Evolutionary conservation across 192 early-diverging fungal species (phyloP), one percentile per base, ranked within the genome.

Genomic region (Podila horticola): DNA sequence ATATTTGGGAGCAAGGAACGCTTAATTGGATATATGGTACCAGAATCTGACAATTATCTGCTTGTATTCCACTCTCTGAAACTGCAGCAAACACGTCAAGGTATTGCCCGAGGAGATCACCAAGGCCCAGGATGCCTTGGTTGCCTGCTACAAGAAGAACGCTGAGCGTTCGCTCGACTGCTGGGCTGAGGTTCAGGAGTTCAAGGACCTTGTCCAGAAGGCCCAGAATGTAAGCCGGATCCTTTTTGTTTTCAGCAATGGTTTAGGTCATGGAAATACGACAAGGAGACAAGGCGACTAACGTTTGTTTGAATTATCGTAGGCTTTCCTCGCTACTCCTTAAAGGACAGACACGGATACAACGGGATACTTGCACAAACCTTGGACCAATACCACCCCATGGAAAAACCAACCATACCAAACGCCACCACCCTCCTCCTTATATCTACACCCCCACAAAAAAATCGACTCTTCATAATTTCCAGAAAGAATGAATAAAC

Each of bases 131-230:
- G 70, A 72, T 48, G 70, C 77, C 22, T 34, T 81, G 33, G 58
- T 83, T 31, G 62, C 71, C 31, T 74, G 77, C 66, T 72, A 76
- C 59, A 62, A 76, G 65, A 84, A 85, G 24, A 91, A 88, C 72
- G 73, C 77, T 19, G 67, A 72, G 30, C 82, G 87, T 5, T 67
- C 86, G 10, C 76, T 91, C 69, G 87, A 91, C 70, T 91, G 88
- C 82, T 91, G 90, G 90, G 84, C 79, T 26, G 90, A 91, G 79
- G 88, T 91, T 26, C 86, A 88, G 72, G 86, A 86, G 64, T 77
- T 91, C 61, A 91, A 91, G 66, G 72, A 67, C 6, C 51, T 81
- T 24, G 77, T 81, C 15, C 77, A 81, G 48, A 81, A 81, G 71
- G 77, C 77, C 28, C 77, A 81, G 51, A 81, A 81, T 50, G 77